Base-by-base conservation (phyloP, 805 yeast genomes). In the Candida coleopterorum region DNA sequence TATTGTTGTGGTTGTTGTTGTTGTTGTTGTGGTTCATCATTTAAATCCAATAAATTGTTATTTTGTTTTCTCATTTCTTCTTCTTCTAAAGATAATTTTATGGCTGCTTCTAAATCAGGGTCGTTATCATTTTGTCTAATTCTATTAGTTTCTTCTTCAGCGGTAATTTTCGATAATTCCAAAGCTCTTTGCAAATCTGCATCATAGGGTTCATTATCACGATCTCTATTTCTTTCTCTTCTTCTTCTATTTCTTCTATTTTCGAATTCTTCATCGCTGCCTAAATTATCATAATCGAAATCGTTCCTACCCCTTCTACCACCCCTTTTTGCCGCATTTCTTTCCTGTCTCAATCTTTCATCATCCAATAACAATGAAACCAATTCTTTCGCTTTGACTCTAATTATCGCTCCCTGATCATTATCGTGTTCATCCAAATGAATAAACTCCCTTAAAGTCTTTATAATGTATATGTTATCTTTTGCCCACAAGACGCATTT, bases 401-500 rank as follows among this genome's bases (percentile, higher is more conserved):
- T 74, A 38, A 66, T 82, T 36, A 86, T 76, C 7, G 84, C 83
- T 16, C 98, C 97, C 52, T 86, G 94, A 59, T 90, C 98, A 20
- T 70, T 64, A 32, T 85, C 88, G 14, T 68, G 53, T 33, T 85
- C 90, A 56, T 90, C 96, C 26, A 72, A 69, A 54, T 79, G 84
- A 49, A 81, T 86, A 58, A 90, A 90, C 57, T 90, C 97, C 37
- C 96, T 76, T 48, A 90, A 69, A 0, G 97, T 88, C 64, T 89
- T 88, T 56, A 90, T 77, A 35, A 89, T 74, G 60, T 87, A 90
- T 25, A 89, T 58, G 56, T 90, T 89, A 54, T 87, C 95, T 54
- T 79, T 83, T 42, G 89, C 79, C 98, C 98, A 90, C 25, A 80
- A 66, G 5, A 89, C 95, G 51, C 89, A 90, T 51, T 83, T 81